phyloP scores from a whole-genome alignment of 2,329 filamentous ascomycete species.

The Ambrosiella xylebori region DNA sequence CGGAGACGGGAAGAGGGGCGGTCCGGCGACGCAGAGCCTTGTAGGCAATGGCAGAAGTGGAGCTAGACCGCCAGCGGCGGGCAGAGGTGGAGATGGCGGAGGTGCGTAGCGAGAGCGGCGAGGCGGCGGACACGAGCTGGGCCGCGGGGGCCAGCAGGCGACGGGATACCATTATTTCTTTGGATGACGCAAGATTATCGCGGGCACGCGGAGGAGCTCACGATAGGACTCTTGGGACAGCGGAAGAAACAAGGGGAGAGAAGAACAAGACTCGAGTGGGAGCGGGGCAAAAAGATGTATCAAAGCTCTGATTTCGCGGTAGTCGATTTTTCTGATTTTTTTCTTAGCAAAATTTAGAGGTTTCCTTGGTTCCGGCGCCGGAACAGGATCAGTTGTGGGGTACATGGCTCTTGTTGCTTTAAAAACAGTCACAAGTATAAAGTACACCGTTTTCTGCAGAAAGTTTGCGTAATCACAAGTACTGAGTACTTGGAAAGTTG shows the following conservation, averaged over 20 bases:
- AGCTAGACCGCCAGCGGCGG: constrained; percentile 34
- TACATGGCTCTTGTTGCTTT: background rate
- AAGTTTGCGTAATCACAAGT: background rate
- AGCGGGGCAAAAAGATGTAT: no score
- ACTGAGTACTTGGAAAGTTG: background rate
- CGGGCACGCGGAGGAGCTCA: background rate
- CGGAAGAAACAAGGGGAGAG: background rate
- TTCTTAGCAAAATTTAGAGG: background rate
- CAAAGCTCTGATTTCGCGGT: background rate
- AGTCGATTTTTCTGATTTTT: constrained; percentile 11
- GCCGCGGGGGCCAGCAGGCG: constrained; percentile 26
- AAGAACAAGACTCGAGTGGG: no score
- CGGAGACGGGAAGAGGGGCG: constrained; percentile 63
- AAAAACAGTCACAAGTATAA: background rate
- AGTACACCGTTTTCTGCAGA: background rate
- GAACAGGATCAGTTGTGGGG: background rate
- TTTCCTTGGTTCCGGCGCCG: constrained; percentile 2
- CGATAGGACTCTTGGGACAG: background rate
- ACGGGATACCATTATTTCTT: constrained; percentile 27
- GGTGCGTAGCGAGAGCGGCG: constrained; percentile 17
- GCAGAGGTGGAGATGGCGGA: constrained; percentile 9
- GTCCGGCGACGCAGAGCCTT: constrained; percentile 89
- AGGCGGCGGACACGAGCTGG: constrained; percentile 18
- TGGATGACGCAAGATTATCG: background rate
- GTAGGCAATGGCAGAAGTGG: constrained; percentile 88